Base-by-base conservation (phyloP, 495 filamentous ascomycete species). In the Hyphodiscus hymeniophilus region DNA sequence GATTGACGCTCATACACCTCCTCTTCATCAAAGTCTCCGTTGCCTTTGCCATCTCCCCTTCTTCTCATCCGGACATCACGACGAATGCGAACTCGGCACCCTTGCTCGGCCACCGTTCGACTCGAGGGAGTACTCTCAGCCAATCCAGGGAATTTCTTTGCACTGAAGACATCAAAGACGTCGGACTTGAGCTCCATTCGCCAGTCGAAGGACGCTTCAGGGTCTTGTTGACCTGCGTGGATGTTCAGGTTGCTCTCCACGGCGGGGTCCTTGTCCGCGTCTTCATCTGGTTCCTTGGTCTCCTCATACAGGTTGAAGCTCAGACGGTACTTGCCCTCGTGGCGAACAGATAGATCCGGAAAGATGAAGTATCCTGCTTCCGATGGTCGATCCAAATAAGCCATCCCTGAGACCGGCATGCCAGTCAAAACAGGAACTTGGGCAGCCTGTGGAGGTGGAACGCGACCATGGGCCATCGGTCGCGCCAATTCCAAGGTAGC, bases 291-390 rank as follows among this genome's bases (percentile, higher is more conserved):
- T 18, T 56, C 31, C 51, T 60, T 95, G 45, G 83, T 82, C 65
- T 94, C 82, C 65, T 98, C 92, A 54, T 90, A 98, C 15, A 98
- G 73, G 57, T 87, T 88, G 69, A 98, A 98, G 55, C 77, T 84
- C 49, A 98, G 66, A 7, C 83, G 74, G 59, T 95, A 98, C 45
- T 84, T 81, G 42, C 92, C 92, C 63, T 98, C 92, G 62, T 97
- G 91, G 43, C 94, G 85, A 41, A 98, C 92, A 0, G 92, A 97
- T 31, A 98, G 72, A 66, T 98, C 92, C 0, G 94, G 92, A 59
- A 98, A 98, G 65, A 98, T 84, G 63, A 98, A 98, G 66, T 97
- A 98, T 45, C 94, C 92, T 38, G 91, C 92, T 34, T 87, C 88
- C 17, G 69, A 72, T 0, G 92, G 92, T 22, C 94, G 88, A 58